phyloP scores from a whole-genome alignment of 352 stramenopile genomes.

The Blastocystis sp. region DNA sequence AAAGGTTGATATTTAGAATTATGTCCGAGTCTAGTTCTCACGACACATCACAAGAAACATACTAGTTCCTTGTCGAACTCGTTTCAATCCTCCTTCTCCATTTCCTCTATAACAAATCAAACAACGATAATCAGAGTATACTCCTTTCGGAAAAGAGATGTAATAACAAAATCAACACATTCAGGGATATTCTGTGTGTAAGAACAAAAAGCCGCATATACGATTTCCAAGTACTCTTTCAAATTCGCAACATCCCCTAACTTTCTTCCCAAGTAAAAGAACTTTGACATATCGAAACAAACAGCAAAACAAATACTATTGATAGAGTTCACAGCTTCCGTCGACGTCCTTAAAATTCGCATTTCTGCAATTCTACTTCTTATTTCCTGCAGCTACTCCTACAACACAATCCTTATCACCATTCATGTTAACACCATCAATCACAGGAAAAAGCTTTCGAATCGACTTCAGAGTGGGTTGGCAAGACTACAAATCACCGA shows the following conservation, averaged over 20 bases:
- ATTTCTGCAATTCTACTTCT: not conserved
- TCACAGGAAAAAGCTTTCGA: not conserved
- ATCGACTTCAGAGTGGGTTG: not conserved
- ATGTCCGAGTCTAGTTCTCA: constrained; percentile 71
- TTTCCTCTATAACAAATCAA: constrained; percentile 69
- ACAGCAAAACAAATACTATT: not conserved
- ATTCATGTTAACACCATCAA: not conserved
- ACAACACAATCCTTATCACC: not conserved
- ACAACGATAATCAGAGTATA: constrained; percentile 70
- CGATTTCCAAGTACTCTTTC: constrained; percentile 28
- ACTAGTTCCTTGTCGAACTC: not conserved
- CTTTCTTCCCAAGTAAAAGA: constrained; percentile 31
- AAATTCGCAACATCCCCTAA: not conserved
- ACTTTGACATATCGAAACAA: constrained; percentile 2
- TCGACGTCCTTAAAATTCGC: not conserved
- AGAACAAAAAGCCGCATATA: not conserved
- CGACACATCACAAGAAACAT: not conserved
- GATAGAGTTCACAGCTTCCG: not conserved
- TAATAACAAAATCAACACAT: constrained; percentile 69
- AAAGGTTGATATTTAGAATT: constrained; percentile 75
- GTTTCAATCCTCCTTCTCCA: not conserved
- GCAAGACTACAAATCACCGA: not conserved
- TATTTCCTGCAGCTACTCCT: not conserved
- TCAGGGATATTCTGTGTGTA: not conserved
- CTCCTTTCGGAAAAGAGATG: constrained; percentile 73